Evolutionary conservation across 139 green algal genomes (phyloP), one percentile per base, ranked within the genome.

Genomic region (Coccomyxa sp.): DNA sequence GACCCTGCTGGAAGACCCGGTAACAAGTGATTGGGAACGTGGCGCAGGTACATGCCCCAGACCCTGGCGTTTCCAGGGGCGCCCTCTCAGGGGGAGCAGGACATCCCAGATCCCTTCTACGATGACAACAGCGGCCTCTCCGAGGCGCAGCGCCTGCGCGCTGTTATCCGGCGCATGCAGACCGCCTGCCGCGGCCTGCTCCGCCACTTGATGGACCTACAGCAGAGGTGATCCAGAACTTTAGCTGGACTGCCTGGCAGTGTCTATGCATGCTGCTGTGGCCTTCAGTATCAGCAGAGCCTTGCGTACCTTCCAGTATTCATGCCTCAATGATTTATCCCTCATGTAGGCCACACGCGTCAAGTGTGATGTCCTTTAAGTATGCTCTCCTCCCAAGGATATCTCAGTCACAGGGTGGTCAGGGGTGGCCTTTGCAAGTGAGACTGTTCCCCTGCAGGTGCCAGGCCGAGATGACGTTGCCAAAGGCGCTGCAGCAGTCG

Each of bases 21-120:
- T n/a, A n/a, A n/a, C n/a, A n/a, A n/a, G n/a, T n/a, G n/a, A n/a
- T n/a, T n/a, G n/a, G n/a, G n/a, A 10, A 50, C 41, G 6, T 73
- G 50, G 7, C n/a, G 50, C 78, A 55, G 54, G 7, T 74, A 36
- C 27, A n/a, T 12, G 40, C 39, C 40, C 0, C 10, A 44, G 34
- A 7, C 18, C 40, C 27, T 16, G 2, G 31, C 71, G 9, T 76
- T 76, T 58, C 8, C 44, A 31, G 22, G 35, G 10, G 33, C 70
- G 40, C 27, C 54, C 0, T 68, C 39, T 12, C 8, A 34, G 22
- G 24, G 70, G 36, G 76, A 54, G 39, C 39, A 78, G 7, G 86
- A 89, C 31, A 84, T 90, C 37, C 34, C 72, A 5, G 86, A 90
- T 78, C 86, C 86, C 0, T 50, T 90, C 50, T 90, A 87, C 38